phyloP scores from a whole-genome alignment of 345 rosid species.

The Rhodamnia rubescens region DNA sequence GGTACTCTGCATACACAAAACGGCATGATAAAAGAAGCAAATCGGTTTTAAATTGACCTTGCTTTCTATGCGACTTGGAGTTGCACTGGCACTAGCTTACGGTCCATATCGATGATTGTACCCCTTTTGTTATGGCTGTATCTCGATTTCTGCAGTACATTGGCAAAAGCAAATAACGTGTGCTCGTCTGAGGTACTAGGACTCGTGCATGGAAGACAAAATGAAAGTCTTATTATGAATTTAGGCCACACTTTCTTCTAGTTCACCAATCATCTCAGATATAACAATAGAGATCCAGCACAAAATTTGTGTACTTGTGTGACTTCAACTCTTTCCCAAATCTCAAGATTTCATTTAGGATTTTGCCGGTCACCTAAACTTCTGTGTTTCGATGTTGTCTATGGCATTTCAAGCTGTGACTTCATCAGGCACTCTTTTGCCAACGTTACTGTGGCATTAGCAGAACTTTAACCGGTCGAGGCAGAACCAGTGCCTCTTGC shows the following conservation, averaged over 20 bases:
- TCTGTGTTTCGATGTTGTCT: neutral
- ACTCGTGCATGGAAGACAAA: neutral
- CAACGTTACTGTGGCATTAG: neutral
- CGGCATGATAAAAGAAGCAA: neutral
- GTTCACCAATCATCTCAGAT: neutral
- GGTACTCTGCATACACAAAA: neutral
- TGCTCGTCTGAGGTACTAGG: neutral
- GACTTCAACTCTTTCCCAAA: neutral
- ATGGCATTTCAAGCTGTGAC: neutral
- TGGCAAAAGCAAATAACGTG: neutral
- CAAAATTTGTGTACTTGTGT: neutral
- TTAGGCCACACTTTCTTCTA: neutral
- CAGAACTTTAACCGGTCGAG: neutral
- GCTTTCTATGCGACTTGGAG: neutral
- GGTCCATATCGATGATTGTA: neutral
- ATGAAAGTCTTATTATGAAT: neutral
- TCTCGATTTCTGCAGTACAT: neutral
- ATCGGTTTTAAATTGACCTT: neutral
- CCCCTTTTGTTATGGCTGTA: neutral
- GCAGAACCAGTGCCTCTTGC: neutral
- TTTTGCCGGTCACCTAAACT: neutral
- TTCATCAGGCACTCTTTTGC: neutral
- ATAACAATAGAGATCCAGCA: neutral
- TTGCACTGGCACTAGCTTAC: neutral
- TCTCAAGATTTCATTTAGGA: neutral